Evolutionary conservation across 2,329 filamentous ascomycete genomes (phyloP).

Genomic region (Apiospora pterosperma): DNA sequence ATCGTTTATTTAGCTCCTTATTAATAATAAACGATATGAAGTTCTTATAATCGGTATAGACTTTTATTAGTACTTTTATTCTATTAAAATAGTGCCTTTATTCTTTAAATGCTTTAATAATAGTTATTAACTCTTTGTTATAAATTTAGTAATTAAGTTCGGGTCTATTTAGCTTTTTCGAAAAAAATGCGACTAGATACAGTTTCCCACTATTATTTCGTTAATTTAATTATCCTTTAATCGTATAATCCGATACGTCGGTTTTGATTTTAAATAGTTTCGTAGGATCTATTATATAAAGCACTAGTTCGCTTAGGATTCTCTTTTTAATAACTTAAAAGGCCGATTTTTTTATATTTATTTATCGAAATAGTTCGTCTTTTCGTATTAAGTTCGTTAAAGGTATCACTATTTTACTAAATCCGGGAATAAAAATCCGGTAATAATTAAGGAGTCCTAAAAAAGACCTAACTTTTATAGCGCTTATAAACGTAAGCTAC

Average conservation of each 20-base stretch:
- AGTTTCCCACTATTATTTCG: constrained; percentile 1
- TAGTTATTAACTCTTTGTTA: too few relatives aligned
- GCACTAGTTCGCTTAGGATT: neutral
- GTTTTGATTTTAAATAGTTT: constrained; percentile 10
- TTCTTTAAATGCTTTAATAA: too few relatives aligned
- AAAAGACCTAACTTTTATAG: constrained; percentile 18
- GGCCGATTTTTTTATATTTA: neutral
- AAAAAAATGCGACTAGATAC: neutral
- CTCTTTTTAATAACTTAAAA: neutral
- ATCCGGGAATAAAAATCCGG: constrained; percentile 24
- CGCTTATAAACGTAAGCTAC: neutral
- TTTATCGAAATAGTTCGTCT: constrained; percentile 3
- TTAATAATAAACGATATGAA: too few relatives aligned
- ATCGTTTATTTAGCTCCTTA: too few relatives aligned
- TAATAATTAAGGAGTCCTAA: constrained; percentile 31
- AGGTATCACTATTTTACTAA: constrained; percentile 13
- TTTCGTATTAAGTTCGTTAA: constrained; percentile 17
- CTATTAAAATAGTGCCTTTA: too few relatives aligned
- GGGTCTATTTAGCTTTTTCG: too few relatives aligned
- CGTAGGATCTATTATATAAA: constrained; percentile 1
- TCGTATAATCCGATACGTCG: too few relatives aligned
- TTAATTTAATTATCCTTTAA: too few relatives aligned
- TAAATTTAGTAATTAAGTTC: too few relatives aligned
- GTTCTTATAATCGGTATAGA: too few relatives aligned
- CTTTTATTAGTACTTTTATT: too few relatives aligned